Evolutionary conservation across 1,284 basidiomycete genomes (phyloP).

Genomic region (Trichosporon asahii): DNA sequence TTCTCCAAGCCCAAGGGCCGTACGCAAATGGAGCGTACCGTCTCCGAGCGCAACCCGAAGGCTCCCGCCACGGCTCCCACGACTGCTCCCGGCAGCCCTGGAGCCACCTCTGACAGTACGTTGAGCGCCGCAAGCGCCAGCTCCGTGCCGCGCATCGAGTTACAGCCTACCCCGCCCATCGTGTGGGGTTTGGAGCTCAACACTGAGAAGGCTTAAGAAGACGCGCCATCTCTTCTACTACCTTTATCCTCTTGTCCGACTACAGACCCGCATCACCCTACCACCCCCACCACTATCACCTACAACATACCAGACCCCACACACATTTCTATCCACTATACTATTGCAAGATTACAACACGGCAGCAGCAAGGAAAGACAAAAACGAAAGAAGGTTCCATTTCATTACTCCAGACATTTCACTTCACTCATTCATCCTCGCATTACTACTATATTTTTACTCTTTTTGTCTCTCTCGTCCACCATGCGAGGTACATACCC

Average conservation of each 20-base stretch:
- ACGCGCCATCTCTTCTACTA: too few species aligned
- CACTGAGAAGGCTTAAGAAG: not conserved
- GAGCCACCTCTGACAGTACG: not conserved
- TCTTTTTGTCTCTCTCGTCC: not conserved
- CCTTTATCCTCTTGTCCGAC: not conserved
- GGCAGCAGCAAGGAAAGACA: not conserved
- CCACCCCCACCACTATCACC: not conserved
- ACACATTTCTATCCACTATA: conserved; percentile 1
- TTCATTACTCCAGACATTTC: not conserved
- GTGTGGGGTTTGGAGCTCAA: conserved; percentile 23
- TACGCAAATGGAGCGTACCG: not conserved
- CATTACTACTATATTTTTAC: conserved; percentile 8
- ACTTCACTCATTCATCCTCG: conserved; percentile 3
- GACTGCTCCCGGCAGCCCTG: conserved; percentile 3
- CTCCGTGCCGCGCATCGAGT: conserved; percentile 29
- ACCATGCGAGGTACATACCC: not conserved
- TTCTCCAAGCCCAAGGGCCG: conserved; percentile 17
- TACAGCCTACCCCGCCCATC: conserved; percentile 28
- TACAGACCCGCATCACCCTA: not conserved
- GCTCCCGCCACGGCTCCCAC: not conserved
- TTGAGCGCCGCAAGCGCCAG: not conserved
- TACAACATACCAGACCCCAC: not conserved
- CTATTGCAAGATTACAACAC: not conserved
- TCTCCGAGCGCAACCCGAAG: conserved; percentile 3
- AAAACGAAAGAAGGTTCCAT: not conserved